Evolutionary conservation across 192 early-diverging fungal species (phyloP), one percentile per base, ranked within the genome.

Genomic region (Rhizoclosmatium globosum): DNA sequence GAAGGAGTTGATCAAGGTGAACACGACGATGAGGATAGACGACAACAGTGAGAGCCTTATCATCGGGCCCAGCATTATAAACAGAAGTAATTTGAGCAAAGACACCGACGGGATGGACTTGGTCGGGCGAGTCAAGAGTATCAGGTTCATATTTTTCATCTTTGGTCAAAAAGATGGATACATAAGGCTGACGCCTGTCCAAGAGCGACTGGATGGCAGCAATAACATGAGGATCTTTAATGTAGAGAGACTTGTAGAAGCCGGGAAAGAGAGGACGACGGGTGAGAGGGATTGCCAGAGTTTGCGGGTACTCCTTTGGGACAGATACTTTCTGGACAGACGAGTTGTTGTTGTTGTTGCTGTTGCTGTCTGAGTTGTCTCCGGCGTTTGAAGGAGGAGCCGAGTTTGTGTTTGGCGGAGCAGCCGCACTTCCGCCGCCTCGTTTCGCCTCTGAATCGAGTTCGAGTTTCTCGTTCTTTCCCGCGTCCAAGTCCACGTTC

Each of bases 21-120:
- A 99, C 94, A 56, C 98, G 87, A 41, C 97, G 91, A 85, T 98
- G 96, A 15, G 98, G 98, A 77, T 98, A 99, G 21, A 99, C 86
- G 19, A 98, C 95, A 21, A 97, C 96, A 4, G 98, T 98, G 44
- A 99, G 85, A 17, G 82, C 74, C 39, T 69, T 69, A 76, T 93
- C 91, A 75, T 91, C 89, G 4, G 95, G 94, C 7, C 88, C 87
- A 1, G 88, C 76, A 48, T 84, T 78, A 77, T 96, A 98, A 43
- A 96, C 91, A 61, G 94, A 96, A 50, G 96, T 97, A 79, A 99
- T 97, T 77, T 98, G 96, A 47, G 95, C 94, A 90, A 99, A 98
- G 47, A 99, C 97, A 67, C 98, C 97, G 7, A 98, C 92, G 15
- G 83, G 83, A 81, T 98, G 92, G 19, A 98, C 92, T 79, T 99